Evolutionary conservation across 208 protist genomes (phyloP), one percentile per base, ranked within the genome.

Genomic region (Leishmania mexicana): DNA sequence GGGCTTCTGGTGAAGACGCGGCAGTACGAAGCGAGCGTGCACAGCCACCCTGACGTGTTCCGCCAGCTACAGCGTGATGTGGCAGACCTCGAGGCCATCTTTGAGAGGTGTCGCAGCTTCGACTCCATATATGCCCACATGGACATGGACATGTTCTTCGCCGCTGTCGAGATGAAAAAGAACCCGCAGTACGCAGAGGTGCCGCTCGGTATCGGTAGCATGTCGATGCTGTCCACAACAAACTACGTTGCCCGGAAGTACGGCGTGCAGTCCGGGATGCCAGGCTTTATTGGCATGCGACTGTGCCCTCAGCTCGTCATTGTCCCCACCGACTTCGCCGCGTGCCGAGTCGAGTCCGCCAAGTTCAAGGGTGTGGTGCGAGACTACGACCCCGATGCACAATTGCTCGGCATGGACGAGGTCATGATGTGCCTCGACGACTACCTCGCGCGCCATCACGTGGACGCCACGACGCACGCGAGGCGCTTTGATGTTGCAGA

Each of bases 191-290:
- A 98, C 17, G 76, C 78, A 17, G 74, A 60, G 17, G 83, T 97
- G n/a, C 98, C 98, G 35, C 89, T 99, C 13, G 98, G 94, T 7
- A 95, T 99, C 24, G 98, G 98, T 21, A 86, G 87, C 38, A 88
- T 87, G 77, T 72, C 87, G 24, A 99, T 99, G 98, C 88, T 99
- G 13, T 92, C 80, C 21, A 99, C 98, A 19, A 92, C 95, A 4
- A 99, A 98, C 87, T 99, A 99, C 85, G 83, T 95, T 7, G 98
- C 98, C 15, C 88, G 98, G 19, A 84, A 94, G 75, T 99, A 92
- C 81, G 98, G 98, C 40, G 97, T 99, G 49, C 92, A 97, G 5
- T 87, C 91, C 6, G 98, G 96, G 15, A 99, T 99, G 98, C 95
- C 98, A 2, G 98, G 98, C 40, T 99, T 97, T 83, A 97, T 99